phyloP scores from a whole-genome alignment of 495 filamentous ascomycete genomes.

The Penicillium manginii region DNA sequence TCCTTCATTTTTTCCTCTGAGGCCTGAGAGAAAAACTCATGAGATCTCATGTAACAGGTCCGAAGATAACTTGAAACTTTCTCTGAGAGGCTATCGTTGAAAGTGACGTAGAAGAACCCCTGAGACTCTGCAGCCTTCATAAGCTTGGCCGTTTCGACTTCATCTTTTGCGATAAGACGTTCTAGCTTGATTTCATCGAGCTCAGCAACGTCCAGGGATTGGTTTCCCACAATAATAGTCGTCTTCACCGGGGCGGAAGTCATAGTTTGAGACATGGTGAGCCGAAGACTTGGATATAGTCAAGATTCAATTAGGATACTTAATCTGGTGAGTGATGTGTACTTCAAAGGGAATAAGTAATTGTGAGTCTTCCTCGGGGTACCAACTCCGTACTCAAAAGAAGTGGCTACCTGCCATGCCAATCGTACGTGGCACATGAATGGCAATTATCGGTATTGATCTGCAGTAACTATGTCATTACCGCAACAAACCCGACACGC shows the following conservation, averaged over 20 bases:
- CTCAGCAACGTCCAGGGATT: slow-evolving; percentile 18
- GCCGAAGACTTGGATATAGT: too few relatives aligned
- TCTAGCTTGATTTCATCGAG: slow-evolving; percentile 20
- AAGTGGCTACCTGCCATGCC: too few relatives aligned
- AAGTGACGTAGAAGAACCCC: slow-evolving; percentile 26
- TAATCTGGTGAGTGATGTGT: too few relatives aligned
- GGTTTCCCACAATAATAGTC: slow-evolving; percentile 16
- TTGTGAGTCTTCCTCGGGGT: too few relatives aligned
- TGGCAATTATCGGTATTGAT: too few relatives aligned
- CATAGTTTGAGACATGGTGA: slow-evolving; percentile 12
- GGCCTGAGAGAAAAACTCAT: slow-evolving; percentile 16
- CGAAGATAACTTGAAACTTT: neutral
- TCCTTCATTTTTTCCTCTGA: slow-evolving; percentile 21
- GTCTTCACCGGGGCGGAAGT: slow-evolving; percentile 11
- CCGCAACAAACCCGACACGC: too few relatives aligned
- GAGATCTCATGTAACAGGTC: too few relatives aligned
- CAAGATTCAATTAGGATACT: too few relatives aligned
- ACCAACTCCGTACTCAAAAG: too few relatives aligned
- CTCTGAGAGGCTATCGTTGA: slow-evolving; percentile 9
- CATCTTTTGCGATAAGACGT: slow-evolving; percentile 17
- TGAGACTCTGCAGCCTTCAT: slow-evolving; percentile 19
- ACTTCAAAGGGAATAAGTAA: too few relatives aligned
- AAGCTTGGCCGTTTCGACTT: slow-evolving; percentile 21
- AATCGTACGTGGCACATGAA: too few relatives aligned
- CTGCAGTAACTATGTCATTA: too few relatives aligned